Evolutionary conservation across 2,329 filamentous ascomycete genomes (phyloP).

Genomic region (Diaporthe humulicola): DNA sequence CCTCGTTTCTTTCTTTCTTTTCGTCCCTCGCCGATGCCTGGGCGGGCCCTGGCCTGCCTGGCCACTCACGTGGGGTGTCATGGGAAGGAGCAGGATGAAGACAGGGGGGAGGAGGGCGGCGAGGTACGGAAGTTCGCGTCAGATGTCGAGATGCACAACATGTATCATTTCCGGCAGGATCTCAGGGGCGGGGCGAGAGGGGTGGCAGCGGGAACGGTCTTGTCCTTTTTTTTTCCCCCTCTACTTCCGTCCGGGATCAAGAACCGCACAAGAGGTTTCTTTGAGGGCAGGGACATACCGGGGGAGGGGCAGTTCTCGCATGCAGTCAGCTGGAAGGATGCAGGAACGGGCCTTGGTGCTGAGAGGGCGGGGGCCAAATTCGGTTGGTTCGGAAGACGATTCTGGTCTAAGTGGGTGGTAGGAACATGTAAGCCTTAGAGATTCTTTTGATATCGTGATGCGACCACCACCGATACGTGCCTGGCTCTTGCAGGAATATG

Average conservation of each 20-base stretch:
- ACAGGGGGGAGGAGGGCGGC: not conserved
- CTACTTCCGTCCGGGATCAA: not conserved
- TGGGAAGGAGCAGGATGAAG: not conserved
- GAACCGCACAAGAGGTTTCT: not conserved
- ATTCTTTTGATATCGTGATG: constrained; percentile 12
- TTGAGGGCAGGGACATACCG: not conserved
- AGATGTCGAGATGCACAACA: constrained; percentile 30
- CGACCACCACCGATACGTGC: not conserved
- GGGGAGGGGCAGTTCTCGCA: constrained; percentile 2
- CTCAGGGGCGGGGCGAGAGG: not conserved
- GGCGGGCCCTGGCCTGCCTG: not conserved
- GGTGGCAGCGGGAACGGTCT: not conserved
- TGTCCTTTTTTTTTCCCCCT: not conserved
- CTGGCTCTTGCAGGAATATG: constrained; percentile 11
- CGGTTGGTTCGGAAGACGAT: constrained; percentile 17
- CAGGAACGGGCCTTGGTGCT: constrained; percentile 24
- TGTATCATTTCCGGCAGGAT: constrained; percentile 30
- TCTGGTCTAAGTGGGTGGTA: not conserved
- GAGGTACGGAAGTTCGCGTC: not conserved
- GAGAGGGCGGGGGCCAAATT: constrained; percentile 20
- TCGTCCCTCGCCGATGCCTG: not conserved
- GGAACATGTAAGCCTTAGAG: not conserved
- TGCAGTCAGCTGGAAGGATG: constrained; percentile 33
- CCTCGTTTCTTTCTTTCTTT: not conserved
- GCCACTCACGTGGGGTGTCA: constrained; percentile 7